Base-by-base conservation (phyloP, 2,329 filamentous ascomycete species). In the Epichloe coenophiala region DNA sequence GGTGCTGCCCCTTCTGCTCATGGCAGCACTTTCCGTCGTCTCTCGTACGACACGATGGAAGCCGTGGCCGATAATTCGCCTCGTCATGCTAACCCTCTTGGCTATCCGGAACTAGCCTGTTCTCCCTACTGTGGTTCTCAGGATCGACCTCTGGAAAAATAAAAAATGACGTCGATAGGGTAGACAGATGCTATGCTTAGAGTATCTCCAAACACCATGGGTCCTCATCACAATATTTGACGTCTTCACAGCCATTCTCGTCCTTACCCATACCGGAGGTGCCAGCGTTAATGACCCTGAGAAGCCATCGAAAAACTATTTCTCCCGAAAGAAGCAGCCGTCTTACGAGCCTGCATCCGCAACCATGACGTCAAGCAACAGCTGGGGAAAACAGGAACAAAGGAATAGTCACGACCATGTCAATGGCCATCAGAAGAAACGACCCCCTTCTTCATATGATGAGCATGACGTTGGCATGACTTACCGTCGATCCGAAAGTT, bases 41-140 rank as follows among this genome's bases (percentile, higher is more conserved):
- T 57, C 64, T 1, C 62, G 65, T 21, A 61, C 57, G 1, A 59
- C 57, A 3, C 57, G 58, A 3, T 64, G 64, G 61, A 61, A 57
- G 23, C 54, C 55, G 13, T 68, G 65, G 63, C 61, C 61, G 5
- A 56, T 65, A 12, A 49, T 60, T 40, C 63, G 66, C 5, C 61
- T 61, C 33, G 36, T 52, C 49, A 53, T 67, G 39, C 62, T 62
- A 51, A 40, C 60, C n/a, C 51, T 62, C 17, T 51, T 67, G 31
- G 63, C 63, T 5, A 11, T 67, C 5, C n/a, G 62, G 57, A 23
- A 59, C 61, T 41, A 59, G 58, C 47, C 55, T 65, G 7, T 48
- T 56, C 21, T 21, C 21, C 21, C 21, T 21, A 4, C 21, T 21
- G 21, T 21, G 21, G 21, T 21, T 21, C 21, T 21, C 21, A 21